These are phyloP conservation scores for Cercospora sp. DNA, from an alignment of 2,329 filamentous ascomycete genomes.

Conservation along the genomic window DNA sequence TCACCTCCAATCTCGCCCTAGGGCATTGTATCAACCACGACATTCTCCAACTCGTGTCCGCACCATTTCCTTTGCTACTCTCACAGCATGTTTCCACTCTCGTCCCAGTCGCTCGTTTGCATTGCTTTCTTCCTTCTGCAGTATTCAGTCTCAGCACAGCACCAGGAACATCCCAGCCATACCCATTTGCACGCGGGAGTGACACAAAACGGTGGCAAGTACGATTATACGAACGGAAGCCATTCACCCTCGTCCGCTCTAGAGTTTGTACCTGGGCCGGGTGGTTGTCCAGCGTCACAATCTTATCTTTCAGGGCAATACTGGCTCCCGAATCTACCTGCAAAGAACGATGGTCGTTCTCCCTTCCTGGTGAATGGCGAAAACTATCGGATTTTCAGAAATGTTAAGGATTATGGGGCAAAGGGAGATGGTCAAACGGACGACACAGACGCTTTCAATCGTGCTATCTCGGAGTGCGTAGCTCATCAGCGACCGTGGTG, in stretches of 20 bases:
- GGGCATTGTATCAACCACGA: not conserved
- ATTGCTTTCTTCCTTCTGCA: not conserved
- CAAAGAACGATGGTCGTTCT: constrained; percentile 63
- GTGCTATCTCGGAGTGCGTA: constrained; percentile 60
- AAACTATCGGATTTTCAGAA: constrained; percentile 60
- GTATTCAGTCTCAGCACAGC: not conserved
- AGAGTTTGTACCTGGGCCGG: not conserved
- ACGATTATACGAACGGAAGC: not conserved
- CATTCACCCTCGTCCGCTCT: not conserved
- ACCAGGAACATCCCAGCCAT: not conserved
- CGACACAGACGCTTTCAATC: constrained; percentile 85
- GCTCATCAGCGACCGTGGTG: not conserved
- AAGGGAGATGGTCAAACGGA: constrained; percentile 69
- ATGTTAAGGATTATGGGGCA: constrained; percentile 47
- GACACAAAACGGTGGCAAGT: not conserved
- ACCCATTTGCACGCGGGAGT: not conserved
- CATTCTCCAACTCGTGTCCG: not conserved
- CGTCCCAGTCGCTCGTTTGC: constrained; percentile 16
- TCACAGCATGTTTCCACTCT: not conserved
- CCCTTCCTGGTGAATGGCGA: constrained; percentile 57
- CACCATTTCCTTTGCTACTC: not conserved
- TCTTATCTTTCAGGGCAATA: constrained; percentile 44
- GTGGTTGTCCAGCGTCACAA: not conserved
- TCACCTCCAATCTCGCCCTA: not conserved
- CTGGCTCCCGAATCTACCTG: constrained; percentile 68